A percentile compares a stretch with the other conserved stretches of the same genome.
phyloP scores from a whole-genome alignment of 805 yeast species.

The Scheffersomyces amazonensis region DNA sequence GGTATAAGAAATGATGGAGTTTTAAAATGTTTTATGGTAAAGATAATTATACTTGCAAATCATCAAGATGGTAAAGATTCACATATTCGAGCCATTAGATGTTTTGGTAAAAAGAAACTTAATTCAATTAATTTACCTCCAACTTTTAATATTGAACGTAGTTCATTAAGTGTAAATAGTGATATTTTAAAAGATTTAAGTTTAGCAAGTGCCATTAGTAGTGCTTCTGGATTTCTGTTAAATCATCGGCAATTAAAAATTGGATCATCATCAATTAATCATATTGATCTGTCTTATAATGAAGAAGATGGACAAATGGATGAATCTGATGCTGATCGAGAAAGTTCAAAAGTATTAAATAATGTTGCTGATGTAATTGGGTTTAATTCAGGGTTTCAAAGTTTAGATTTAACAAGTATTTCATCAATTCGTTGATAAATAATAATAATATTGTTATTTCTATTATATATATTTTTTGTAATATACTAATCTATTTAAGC shows the following conservation, averaged over 20 bases:
- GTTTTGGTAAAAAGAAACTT: slow-evolving; percentile 36
- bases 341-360: slow-evolving; percentile 21
- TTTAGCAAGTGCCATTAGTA: slow-evolving; percentile 20
- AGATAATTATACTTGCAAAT: slow-evolving; percentile 64
- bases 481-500: background rate
- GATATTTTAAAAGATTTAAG: slow-evolving; percentile 22
- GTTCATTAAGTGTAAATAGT: slow-evolving; percentile 4
- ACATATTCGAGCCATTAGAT: slow-evolving; percentile 74
- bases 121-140: background rate
- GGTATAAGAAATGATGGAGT: slow-evolving; percentile 53
- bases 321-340: slow-evolving; percentile 7
- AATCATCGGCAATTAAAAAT: slow-evolving; percentile 12
- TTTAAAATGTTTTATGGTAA: slow-evolving; percentile 63
- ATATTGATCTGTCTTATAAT: slow-evolving; percentile 4
- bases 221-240: slow-evolving; percentile 27
- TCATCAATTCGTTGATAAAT: slow-evolving; percentile 28
- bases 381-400: slow-evolving; percentile 41
- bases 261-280: slow-evolving; percentile 1
- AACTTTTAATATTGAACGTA: background rate
- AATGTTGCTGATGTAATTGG: slow-evolving; percentile 40
- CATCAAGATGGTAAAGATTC: slow-evolving; percentile 97
- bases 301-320: slow-evolving; percentile 8
- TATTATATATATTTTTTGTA: background rate
- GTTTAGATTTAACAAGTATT: slow-evolving; percentile 32
- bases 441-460: background rate